Conservation (phyloP, 305 asterid genomes). For the Fraxinus platypoda region DNA sequence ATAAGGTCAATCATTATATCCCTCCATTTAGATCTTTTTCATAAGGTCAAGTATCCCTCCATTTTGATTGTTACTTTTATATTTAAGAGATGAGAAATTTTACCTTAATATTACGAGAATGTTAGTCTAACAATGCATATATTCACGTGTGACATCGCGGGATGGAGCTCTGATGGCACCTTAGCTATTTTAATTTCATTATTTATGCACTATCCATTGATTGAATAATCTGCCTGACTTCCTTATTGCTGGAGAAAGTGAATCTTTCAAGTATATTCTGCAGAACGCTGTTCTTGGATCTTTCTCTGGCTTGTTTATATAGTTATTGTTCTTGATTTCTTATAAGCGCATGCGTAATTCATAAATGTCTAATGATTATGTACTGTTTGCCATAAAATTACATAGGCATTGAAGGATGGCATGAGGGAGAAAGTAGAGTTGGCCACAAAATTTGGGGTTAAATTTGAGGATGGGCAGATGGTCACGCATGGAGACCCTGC, state of each 20-base stretch:
- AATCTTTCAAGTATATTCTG: background rate
- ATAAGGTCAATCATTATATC: background rate
- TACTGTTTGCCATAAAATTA: background rate
- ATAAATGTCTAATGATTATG: background rate
- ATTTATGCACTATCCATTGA: background rate
- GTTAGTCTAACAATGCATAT: background rate
- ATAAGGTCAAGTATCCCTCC: no score
- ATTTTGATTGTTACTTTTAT: background rate
- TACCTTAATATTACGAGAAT: background rate
- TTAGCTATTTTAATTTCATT: no score
- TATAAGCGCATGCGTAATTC: background rate
- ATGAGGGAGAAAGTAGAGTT: slow-evolving; percentile 25
- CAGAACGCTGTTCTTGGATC: background rate
- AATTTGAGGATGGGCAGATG: slow-evolving; percentile 22
- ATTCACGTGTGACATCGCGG: background rate
- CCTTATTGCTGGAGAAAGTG: background rate
- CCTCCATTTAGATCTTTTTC: no score
- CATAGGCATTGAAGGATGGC: slow-evolving; percentile 38
- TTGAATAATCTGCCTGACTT: background rate
- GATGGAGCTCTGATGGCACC: background rate
- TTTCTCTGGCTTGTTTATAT: background rate
- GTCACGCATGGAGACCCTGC: slow-evolving; percentile 30
- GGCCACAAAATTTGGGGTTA: slow-evolving; percentile 37
- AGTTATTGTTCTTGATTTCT: background rate
- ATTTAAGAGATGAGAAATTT: background rate